phyloP scores from a whole-genome alignment of 345 rosid genomes.

The Corchorus capsularis region DNA sequence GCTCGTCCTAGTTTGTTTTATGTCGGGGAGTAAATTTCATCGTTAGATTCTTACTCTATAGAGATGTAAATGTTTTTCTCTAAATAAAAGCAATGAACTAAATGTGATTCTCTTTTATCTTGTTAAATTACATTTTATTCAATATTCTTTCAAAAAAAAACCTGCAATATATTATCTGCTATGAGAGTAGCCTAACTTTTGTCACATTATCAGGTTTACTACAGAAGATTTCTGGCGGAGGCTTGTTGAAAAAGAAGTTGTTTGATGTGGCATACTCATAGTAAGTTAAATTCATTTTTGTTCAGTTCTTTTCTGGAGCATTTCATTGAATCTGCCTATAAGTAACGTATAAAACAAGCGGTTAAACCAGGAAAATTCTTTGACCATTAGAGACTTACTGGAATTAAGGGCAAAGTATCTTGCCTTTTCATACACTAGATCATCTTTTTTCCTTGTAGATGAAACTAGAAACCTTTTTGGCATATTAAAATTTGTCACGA shows the following conservation, averaged over 20 bases:
- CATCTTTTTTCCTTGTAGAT: not conserved
- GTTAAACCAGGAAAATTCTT: not conserved
- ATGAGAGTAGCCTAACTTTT: constrained; percentile 18
- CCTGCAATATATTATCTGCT: not conserved
- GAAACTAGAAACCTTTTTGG: not conserved
- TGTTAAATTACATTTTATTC: not conserved
- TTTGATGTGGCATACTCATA: constrained; percentile 70
- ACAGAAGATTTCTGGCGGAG: constrained; percentile 79
- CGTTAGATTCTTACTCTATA: not conserved
- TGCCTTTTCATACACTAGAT: not conserved
- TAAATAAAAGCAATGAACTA: not conserved
- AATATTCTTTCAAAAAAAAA: not conserved
- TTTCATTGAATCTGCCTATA: constrained; percentile 2
- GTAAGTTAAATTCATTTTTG: constrained; percentile 51
- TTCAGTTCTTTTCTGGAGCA: not conserved
- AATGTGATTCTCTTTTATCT: not conserved
- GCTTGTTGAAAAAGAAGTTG: constrained; percentile 54
- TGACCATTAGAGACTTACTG: not conserved
- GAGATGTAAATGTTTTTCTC: too few species aligned
- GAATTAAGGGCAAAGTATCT: not conserved
- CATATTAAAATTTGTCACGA: not conserved
- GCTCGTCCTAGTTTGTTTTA: not conserved
- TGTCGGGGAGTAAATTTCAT: not conserved
- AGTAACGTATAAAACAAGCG: not conserved
- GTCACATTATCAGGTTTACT: constrained; percentile 58